phyloP scores from a whole-genome alignment of 1,139 yeast species.

The Zygosaccharomyces pseudobailii region DNA sequence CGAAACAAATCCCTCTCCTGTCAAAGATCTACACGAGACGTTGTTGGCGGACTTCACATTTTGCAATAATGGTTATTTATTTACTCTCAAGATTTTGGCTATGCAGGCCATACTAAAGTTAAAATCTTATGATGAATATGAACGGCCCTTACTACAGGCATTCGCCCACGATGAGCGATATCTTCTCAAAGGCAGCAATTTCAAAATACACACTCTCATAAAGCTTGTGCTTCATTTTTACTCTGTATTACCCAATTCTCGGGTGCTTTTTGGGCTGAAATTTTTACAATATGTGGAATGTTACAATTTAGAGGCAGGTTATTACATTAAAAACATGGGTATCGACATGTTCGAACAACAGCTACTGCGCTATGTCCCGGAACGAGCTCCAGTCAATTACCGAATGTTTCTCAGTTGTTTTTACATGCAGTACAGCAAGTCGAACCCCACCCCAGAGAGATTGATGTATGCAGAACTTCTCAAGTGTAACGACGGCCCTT shows the following conservation, averaged over 20 bases:
- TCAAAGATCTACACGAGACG: slow-evolving; percentile 19
- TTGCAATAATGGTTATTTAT: slow-evolving; percentile 24
- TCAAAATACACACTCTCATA: slow-evolving; percentile 22
- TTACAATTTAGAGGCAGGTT: slow-evolving; percentile 20
- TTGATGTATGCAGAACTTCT: slow-evolving; percentile 17
- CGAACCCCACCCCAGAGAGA: slow-evolving; percentile 14
- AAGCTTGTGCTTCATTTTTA: slow-evolving; percentile 30
- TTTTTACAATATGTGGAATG: slow-evolving; percentile 29
- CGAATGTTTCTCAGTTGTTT: slow-evolving; percentile 12
- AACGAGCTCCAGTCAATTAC: background rate
- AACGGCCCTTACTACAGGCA: slow-evolving; percentile 16
- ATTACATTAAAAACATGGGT: slow-evolving; percentile 26
- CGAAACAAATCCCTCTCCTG: slow-evolving; percentile 18
- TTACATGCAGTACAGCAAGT: slow-evolving; percentile 16
- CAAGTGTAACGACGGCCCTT: background rate
- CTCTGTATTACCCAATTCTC: slow-evolving; percentile 19
- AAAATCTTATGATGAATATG: slow-evolving; percentile 12
- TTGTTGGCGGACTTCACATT: slow-evolving; percentile 25
- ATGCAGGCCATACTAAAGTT: slow-evolving; percentile 27
- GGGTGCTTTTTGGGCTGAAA: slow-evolving; percentile 30
- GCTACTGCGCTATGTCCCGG: slow-evolving; percentile 8
- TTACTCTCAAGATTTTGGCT: slow-evolving; percentile 27
- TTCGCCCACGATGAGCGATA: slow-evolving; percentile 29
- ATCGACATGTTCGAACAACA: slow-evolving; percentile 19
- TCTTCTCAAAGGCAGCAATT: slow-evolving; percentile 18